Percentiles rank a stretch among this genome's conserved stretches.
These are phyloP conservation scores for Pythium aquatile DNA, from an alignment of 352 stramenopile species.

Conservation along the genomic window DNA sequence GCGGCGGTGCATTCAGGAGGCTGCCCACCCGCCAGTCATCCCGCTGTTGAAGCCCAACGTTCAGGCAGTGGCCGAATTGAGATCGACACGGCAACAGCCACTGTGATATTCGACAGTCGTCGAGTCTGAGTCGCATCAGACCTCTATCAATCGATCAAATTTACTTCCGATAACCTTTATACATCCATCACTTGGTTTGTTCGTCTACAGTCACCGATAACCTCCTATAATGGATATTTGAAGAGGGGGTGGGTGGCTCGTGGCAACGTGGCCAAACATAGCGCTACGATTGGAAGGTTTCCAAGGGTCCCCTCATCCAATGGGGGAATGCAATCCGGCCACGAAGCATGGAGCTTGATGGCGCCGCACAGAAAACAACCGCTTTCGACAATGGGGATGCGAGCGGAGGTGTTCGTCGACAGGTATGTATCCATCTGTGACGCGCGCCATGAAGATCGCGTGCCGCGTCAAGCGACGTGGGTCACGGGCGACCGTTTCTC, in stretches of 20 bases:
- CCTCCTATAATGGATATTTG: slow-evolving; percentile 5
- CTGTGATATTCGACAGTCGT: slow-evolving; percentile 25
- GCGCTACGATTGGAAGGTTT: slow-evolving; percentile 29
- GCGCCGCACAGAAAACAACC: slow-evolving; percentile 23
- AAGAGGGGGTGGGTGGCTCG: slow-evolving; percentile 2
- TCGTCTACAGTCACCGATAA: not conserved
- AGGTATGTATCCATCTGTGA: slow-evolving; percentile 29
- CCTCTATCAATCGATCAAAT: not conserved
- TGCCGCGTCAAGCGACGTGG: not conserved
- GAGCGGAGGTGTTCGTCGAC: slow-evolving; percentile 19
- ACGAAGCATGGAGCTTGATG: slow-evolving; percentile 6
- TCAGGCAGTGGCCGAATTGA: not conserved
- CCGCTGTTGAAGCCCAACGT: not conserved
- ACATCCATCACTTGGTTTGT: no score
- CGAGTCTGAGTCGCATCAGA: not conserved
- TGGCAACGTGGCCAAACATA: slow-evolving; percentile 27
- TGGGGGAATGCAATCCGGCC: slow-evolving; percentile 17
- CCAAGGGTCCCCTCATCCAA: slow-evolving; percentile 6
- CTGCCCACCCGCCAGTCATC: not conserved
- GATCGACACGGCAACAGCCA: not conserved
- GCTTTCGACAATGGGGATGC: slow-evolving; percentile 4
- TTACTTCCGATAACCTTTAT: not conserved
- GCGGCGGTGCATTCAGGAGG: not conserved
- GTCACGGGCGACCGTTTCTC: slow-evolving; percentile 5
- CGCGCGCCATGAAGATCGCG: slow-evolving; percentile 14